These are phyloP conservation scores for Candida glucosophila DNA, from an alignment of 1,139 yeast species.

Conservation along the genomic window DNA sequence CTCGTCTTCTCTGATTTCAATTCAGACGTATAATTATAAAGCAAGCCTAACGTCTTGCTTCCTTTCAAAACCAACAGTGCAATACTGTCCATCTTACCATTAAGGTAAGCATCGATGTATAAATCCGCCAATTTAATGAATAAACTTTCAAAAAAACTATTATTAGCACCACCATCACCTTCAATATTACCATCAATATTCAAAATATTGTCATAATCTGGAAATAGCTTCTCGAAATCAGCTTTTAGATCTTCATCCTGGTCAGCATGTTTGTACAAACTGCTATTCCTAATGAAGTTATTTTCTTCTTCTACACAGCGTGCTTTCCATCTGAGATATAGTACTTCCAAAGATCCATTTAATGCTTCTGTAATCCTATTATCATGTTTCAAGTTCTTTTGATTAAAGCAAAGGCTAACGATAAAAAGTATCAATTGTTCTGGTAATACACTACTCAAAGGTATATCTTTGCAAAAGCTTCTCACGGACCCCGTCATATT, in stretches of 20 bases:
- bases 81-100: too few relatives aligned
- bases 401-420: too few relatives aligned
- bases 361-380: conserved; percentile 2
- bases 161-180: conserved; percentile 16
- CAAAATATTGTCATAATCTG: conserved; percentile 70
- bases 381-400: conserved; percentile 7
- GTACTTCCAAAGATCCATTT: conserved; percentile 38
- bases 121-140: conserved; percentile 18
- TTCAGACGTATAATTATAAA: too few relatives aligned
- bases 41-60: too few relatives aligned
- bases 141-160: conserved; percentile 23
- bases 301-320: conserved; percentile 60
- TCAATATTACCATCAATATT: conserved; percentile 20
- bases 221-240: conserved; percentile 72
- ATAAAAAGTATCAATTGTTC: conserved; percentile 36
- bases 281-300: conserved; percentile 49
- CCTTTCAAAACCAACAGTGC: too few relatives aligned
- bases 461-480: conserved; percentile 29
- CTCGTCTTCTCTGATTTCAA: too few relatives aligned
- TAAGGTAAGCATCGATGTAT: conserved; percentile 24
- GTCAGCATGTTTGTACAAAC: conserved; percentile 57
- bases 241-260: conserved; percentile 58
- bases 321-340: conserved; percentile 76
- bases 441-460: conserved; percentile 35
- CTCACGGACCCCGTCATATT: conserved; percentile 25